Conservation (phyloP, 352 stramenopile genomes). For the Hyaloperonospora arabidopsidis region DNA sequence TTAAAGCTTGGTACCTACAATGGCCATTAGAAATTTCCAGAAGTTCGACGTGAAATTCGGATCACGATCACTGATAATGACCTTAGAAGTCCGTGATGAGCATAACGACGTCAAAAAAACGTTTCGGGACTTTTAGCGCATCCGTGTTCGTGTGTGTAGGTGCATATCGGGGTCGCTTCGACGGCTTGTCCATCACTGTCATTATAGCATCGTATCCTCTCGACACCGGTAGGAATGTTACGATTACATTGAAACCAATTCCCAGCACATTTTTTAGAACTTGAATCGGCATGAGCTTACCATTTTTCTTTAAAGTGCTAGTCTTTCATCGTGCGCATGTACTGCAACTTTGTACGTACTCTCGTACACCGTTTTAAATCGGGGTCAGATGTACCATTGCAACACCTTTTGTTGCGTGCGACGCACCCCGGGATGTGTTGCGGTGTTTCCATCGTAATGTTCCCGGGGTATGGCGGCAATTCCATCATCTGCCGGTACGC, state of each 20-base stretch:
- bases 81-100: not conserved
- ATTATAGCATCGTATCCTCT: not conserved
- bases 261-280: not conserved
- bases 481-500: no score
- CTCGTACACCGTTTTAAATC: not conserved
- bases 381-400: not conserved
- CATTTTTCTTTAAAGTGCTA: not conserved
- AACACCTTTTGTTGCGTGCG: not conserved
- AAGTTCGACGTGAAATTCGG: no score
- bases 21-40: no score
- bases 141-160: not conserved
- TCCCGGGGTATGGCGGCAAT: no score
- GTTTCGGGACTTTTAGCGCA: not conserved
- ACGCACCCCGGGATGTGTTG: not conserved
- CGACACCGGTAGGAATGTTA: not conserved
- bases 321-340: not conserved
- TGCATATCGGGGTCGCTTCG: not conserved
- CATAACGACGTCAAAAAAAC: not conserved
- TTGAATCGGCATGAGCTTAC: not conserved
- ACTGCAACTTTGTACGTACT: not conserved
- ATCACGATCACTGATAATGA: not conserved
- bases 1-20: no score
- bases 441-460: not conserved
- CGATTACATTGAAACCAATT: not conserved
- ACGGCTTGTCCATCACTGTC: not conserved